Percentiles rank a stretch among this genome's conserved stretches.
phyloP scores from a whole-genome alignment of 805 yeast species.

The Wickerhamiella sergipiensis region DNA sequence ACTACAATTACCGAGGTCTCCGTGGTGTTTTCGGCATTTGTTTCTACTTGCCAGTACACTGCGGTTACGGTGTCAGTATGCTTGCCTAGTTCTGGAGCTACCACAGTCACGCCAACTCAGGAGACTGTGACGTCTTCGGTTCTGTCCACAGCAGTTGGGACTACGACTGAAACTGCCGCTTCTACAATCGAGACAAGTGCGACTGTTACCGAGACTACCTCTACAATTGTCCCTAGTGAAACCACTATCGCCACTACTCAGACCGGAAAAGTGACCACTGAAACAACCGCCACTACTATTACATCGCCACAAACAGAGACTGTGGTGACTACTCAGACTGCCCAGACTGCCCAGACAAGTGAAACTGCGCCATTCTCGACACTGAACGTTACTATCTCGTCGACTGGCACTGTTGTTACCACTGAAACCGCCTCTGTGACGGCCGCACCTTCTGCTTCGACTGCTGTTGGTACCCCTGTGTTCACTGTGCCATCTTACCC shows the following conservation, averaged over 20 bases:
- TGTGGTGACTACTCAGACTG: too few species aligned
- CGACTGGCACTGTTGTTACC: neutral
- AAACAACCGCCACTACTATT: too few species aligned
- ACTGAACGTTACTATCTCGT: neutral
- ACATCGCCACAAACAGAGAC: too few species aligned
- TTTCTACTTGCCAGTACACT: conserved; percentile 4
- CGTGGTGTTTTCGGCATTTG: conserved; percentile 4
- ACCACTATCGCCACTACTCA: too few species aligned
- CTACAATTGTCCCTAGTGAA: neutral
- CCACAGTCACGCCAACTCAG: neutral
- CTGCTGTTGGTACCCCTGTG: neutral
- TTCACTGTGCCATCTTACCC: neutral
- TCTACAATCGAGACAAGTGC: neutral
- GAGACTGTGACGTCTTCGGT: neutral
- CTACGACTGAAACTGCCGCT: neutral
- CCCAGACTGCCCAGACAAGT: neutral
- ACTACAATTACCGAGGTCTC: conserved; percentile 6
- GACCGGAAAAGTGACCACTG: too few species aligned
- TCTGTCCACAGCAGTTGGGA: neutral
- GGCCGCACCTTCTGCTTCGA: neutral
- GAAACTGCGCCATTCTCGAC: neutral
- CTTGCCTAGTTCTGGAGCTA: neutral
- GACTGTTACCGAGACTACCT: neutral
- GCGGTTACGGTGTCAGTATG: conserved; percentile 8
- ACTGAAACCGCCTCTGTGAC: neutral